Conservation (phyloP, 1,139 yeast species). For the Zygosaccharomyces sapae region DNA sequence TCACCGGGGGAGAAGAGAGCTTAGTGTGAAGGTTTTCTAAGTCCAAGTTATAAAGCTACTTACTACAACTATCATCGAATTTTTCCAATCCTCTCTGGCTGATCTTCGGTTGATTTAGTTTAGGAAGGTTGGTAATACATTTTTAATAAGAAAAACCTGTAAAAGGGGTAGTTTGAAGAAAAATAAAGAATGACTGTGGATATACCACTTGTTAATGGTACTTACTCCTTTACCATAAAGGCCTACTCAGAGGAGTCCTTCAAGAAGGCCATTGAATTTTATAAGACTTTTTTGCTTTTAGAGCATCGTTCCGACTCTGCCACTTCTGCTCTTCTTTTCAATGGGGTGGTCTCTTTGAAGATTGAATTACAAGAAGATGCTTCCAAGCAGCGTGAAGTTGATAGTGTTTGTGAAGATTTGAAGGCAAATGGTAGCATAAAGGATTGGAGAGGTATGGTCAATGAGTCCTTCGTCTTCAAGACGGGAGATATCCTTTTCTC, state of each 20-base stretch:
- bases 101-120: background rate
- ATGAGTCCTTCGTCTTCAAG: conserved; percentile 32
- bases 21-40: background rate
- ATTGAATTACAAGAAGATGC: conserved; percentile 23
- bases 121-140: background rate
- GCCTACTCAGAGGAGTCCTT: conserved; percentile 31
- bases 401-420: conserved; percentile 17
- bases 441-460: conserved; percentile 40
- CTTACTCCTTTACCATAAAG: conserved; percentile 31
- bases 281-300: conserved; percentile 28
- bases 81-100: background rate
- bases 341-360: conserved; percentile 23
- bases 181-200: conserved; percentile 24
- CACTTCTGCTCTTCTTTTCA: conserved; percentile 19
- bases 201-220: conserved; percentile 36
- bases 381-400: conserved; percentile 17
- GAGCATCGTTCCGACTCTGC: conserved; percentile 14
- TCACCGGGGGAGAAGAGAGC: background rate
- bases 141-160: background rate
- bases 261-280: conserved; percentile 29
- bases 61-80: background rate
- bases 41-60: conserved; percentile 4
- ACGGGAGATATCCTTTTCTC: conserved; percentile 32
- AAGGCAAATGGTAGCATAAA: conserved; percentile 16
- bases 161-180: background rate